Conservation (phyloP, 257 asterid genomes). For the Galeopsis tetrahit region DNA sequence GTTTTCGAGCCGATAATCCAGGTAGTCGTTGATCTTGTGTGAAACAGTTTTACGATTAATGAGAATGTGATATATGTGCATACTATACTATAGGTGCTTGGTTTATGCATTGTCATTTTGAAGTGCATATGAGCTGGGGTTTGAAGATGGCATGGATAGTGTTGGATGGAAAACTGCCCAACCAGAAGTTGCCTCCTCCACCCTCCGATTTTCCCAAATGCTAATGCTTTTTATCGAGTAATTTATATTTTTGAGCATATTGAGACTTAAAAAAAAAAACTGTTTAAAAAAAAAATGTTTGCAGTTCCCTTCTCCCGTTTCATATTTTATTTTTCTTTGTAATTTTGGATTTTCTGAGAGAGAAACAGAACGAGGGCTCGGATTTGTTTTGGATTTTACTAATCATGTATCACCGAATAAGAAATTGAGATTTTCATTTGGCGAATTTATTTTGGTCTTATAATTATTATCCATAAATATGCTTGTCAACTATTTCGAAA, state of each 20-base stretch:
- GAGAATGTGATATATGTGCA: neutral
- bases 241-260: too few species aligned
- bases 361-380: neutral
- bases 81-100: conserved; percentile 51
- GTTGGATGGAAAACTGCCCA: conserved; percentile 69
- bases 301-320: neutral
- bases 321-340: neutral
- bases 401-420: neutral
- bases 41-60: too few species aligned
- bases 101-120: conserved; percentile 73
- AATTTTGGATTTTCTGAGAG: conserved; percentile 24
- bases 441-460: neutral
- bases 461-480: neutral
- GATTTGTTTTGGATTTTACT: conserved; percentile 2
- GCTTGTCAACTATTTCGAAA: neutral
- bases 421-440: conserved; percentile 16
- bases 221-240: conserved; percentile 30
- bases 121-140: conserved; percentile 80
- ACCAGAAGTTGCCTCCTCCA: conserved; percentile 71
- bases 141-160: conserved; percentile 82
- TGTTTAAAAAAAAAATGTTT: neutral
- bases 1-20: conserved; percentile 77
- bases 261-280: too few species aligned
- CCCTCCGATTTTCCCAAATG: conserved; percentile 81
- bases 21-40: conserved; percentile 37